phyloP scores from a whole-genome alignment of 164 flowering plant species.

The Nelumbo lutea region DNA sequence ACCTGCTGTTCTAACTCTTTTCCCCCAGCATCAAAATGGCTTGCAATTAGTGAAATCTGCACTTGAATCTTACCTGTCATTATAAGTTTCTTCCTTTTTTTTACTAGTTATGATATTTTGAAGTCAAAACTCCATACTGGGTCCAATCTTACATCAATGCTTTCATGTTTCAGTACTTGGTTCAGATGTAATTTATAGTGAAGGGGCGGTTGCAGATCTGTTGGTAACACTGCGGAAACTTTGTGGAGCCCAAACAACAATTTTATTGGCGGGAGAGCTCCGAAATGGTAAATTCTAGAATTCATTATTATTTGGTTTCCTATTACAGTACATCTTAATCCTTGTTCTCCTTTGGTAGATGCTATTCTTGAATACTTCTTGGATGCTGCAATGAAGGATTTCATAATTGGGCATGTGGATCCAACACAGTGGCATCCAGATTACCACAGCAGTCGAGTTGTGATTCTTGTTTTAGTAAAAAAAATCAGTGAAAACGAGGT shows the following conservation, averaged over 20 bases:
- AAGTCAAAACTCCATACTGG: not conserved
- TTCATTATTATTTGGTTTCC: not conserved
- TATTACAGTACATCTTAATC: not conserved
- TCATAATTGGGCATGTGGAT: constrained; percentile 64
- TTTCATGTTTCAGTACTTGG: constrained; percentile 54
- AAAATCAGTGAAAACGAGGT: constrained; percentile 13
- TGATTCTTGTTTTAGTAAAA: constrained; percentile 56
- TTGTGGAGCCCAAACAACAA: constrained; percentile 62
- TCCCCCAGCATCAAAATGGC: no score
- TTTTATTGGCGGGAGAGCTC: constrained; percentile 77
- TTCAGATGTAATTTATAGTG: constrained; percentile 85
- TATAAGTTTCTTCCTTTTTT: no score
- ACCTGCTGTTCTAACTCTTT: no score
- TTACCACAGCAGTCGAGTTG: constrained; percentile 63
- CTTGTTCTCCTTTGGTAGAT: constrained; percentile 37
- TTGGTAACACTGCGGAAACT: constrained; percentile 55
- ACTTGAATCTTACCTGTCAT: no score
- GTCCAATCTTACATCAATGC: not conserved
- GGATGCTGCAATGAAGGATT: constrained; percentile 67
- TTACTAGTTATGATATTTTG: not conserved
- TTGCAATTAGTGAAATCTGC: no score
- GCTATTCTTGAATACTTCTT: constrained; percentile 73
- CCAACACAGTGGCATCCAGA: constrained; percentile 89
- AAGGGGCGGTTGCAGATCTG: constrained; percentile 71
- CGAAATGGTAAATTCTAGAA: constrained; percentile 52